These are phyloP conservation scores for Russula sp. DNA, from an alignment of 768 basidiomycete genomes.

Conservation along the genomic window DNA sequence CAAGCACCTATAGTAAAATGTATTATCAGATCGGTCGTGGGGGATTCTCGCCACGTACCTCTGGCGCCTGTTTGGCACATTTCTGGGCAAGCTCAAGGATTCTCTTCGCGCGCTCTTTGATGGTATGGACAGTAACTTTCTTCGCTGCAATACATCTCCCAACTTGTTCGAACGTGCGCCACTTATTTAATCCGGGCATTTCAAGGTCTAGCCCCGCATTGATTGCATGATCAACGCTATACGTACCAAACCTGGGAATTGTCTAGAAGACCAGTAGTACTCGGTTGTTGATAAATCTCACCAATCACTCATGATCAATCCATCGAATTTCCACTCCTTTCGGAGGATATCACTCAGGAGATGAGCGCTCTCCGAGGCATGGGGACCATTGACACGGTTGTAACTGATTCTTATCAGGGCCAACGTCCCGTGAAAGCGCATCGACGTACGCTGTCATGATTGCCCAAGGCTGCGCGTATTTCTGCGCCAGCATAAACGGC, in stretches of 20 bases:
- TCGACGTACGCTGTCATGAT: slow-evolving; percentile 48
- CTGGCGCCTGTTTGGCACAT: slow-evolving; percentile 45
- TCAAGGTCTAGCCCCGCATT: slow-evolving; percentile 10
- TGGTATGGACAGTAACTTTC: slow-evolving; percentile 55
- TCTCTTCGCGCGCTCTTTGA: slow-evolving; percentile 41
- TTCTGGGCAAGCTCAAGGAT: slow-evolving; percentile 66
- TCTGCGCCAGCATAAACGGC: slow-evolving; percentile 55
- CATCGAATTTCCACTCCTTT: slow-evolving; percentile 69
- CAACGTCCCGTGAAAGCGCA: not conserved
- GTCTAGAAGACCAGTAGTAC: not conserved
- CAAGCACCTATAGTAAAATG: slow-evolving; percentile 42
- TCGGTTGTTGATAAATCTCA: slow-evolving; percentile 24
- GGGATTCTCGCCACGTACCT: slow-evolving; percentile 29
- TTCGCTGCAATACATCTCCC: slow-evolving; percentile 49
- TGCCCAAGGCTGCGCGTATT: slow-evolving; percentile 45
- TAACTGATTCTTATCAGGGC: slow-evolving; percentile 33
- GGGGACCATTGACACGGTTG: slow-evolving; percentile 71
- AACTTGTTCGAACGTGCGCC: slow-evolving; percentile 64
- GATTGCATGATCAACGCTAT: slow-evolving; percentile 38
- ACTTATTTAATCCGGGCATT: slow-evolving; percentile 72
- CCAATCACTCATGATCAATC: slow-evolving; percentile 80
- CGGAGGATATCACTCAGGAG: slow-evolving; percentile 40
- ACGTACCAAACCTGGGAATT: slow-evolving; percentile 52
- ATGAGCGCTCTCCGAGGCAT: slow-evolving; percentile 56
- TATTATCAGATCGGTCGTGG: not conserved